Base-by-base conservation (phyloP, 2,329 filamentous ascomycete species). In the Epichloe festucae region DNA sequence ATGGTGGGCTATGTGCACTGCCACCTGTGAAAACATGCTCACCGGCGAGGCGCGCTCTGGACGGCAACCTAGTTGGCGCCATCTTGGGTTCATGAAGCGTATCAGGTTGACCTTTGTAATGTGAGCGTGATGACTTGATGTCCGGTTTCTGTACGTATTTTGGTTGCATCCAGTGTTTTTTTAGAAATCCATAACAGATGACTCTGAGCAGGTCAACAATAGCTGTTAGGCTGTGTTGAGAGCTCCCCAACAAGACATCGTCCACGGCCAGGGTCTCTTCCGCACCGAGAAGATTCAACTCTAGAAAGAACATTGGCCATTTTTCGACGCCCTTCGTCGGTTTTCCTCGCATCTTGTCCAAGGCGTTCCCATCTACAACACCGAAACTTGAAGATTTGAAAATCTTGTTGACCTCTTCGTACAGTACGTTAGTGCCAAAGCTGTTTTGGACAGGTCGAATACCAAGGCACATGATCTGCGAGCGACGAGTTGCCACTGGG, bases 251-350 rank as follows among this genome's bases (percentile, higher is more conserved):
- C 12, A 74, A 62, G 12, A 74, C 21, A 2, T 63, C 56, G 19
- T 68, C 63, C 5, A 62, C 51, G 17, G 67, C 64, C n/a, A 72
- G 66, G 2, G 65, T 31, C n/a, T 67, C 65, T 2, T 60, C 54
- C 11, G 52, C 51, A 45, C 46, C 50, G 21, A 51, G 52, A 40
- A 76, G 60, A 2, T 73, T 68, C 38, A 95, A 77, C 31, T 79
- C 79, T n/a, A 97, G 68, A 59, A 83, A 85, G 60, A 95, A 97
- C 82, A 91, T 91, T 0, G 91, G 89, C 82, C 88, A 93, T 48
- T 81, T 78, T 60, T 96, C 89, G 10, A 90, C 71, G 0, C 81
- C 75, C 62, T 87, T 91, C 43, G 73, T 75, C 12, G 68, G 66
- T 60, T 73, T 80, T 39, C 56, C 21, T 77, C 57, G 53, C 81